phyloP scores from a whole-genome alignment of 2,329 filamentous ascomycete genomes.

The Calonectria honghensis region DNA sequence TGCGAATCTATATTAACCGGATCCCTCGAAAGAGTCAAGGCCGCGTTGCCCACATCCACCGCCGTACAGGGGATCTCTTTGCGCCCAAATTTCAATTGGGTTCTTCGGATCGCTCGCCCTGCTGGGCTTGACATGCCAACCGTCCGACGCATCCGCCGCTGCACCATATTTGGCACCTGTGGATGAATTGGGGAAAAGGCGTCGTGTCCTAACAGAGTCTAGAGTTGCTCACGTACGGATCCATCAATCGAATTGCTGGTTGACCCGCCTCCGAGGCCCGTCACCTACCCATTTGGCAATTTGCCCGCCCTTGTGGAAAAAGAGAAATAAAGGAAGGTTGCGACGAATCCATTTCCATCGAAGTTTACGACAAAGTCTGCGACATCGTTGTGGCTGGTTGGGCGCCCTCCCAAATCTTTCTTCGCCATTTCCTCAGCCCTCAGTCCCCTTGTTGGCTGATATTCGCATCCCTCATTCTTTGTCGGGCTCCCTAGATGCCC shows the following conservation, averaged over 20 bases:
- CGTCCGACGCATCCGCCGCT: slow-evolving; percentile 54
- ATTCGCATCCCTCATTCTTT: slow-evolving; percentile 28
- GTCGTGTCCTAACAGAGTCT: slow-evolving; percentile 53
- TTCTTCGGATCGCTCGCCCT: slow-evolving; percentile 47
- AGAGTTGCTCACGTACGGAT: slow-evolving; percentile 47
- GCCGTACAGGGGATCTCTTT: slow-evolving; percentile 44
- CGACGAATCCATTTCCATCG: slow-evolving; percentile 24
- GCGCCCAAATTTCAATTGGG: slow-evolving; percentile 44
- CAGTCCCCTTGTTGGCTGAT: slow-evolving; percentile 18
- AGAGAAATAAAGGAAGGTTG: slow-evolving; percentile 36
- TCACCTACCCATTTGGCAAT: slow-evolving; percentile 38
- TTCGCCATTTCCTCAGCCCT: slow-evolving; percentile 28
- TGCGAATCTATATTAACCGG: slow-evolving; percentile 37
- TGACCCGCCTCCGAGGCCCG: slow-evolving; percentile 32
- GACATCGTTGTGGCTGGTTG: slow-evolving; percentile 53
- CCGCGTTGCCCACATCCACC: slow-evolving; percentile 45
- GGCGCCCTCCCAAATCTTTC: slow-evolving; percentile 43
- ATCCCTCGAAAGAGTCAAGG: slow-evolving; percentile 44
- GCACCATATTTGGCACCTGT: slow-evolving; percentile 53
- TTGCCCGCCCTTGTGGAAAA: slow-evolving; percentile 34
- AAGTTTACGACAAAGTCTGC: slow-evolving; percentile 41
- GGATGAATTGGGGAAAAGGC: slow-evolving; percentile 51
- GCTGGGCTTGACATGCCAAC: slow-evolving; percentile 53
- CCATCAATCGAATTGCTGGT: slow-evolving; percentile 49
- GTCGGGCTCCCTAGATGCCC: slow-evolving; percentile 23